Base-by-base conservation (phyloP, 495 filamentous ascomycete species). In the Tuber melanosporum region DNA sequence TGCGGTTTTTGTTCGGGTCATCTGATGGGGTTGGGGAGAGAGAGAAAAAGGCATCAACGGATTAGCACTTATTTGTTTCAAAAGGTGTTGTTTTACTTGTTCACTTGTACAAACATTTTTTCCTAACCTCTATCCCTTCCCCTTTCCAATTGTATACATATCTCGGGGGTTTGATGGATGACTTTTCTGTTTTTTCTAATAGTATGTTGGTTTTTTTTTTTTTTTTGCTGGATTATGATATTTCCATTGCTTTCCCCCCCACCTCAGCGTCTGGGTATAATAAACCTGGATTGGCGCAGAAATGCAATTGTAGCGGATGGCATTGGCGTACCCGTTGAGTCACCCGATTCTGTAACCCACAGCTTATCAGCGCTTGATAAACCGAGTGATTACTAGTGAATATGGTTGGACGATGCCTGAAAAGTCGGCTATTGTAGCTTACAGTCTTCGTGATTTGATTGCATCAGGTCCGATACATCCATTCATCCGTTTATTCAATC, bases 371-470 rank as follows among this genome's bases (percentile, higher is more conserved):
- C 12, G 3, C 57, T 72, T 26, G 39, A 46, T 70, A 26, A 36
- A 20, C 14, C 71, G 75, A 76, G 75, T 76, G 75, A 76, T 41
- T 41, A 46, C 32, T 41, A 39, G 46, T 74, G 71, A 52, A 32
- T 26, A 46, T n/a, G 41, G 14, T 36, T 3, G 17, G 26, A 36
- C 26, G 14, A 66, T 14, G 26, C 57, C 26, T 66, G 26, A 36
- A 17, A 49, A 36, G 57, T 26, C n/a, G 26, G 49, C 17, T 36
- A 66, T 26, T 1, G 26, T 36, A 8, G n/a, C 52, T 14, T 26
- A 62, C n/a, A 36, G 57, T 19, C 26, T 32, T 36, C 17, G 57
- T 66, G 57, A 19, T 36, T 12, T 26, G 26, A 36, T 14, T 66
- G 14, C 14, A 36, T 14, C 1, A 66, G 57, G 57, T 36, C 57